Conservation (phyloP, 129 eudicot species). For the Escallonia rubra region DNA sequence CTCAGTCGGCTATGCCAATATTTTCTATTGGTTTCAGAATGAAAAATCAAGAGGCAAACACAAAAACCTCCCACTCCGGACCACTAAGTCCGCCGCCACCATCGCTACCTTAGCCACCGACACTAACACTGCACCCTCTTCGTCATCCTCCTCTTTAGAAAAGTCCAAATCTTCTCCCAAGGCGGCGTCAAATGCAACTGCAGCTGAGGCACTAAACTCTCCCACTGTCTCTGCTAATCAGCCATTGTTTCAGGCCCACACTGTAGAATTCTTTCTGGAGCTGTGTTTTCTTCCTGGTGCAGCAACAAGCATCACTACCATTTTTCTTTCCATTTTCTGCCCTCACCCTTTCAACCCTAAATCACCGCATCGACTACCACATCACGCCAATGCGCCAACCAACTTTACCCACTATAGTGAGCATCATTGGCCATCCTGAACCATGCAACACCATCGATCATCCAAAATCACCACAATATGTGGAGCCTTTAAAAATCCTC, state of each 20-base stretch:
- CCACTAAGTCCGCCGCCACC: conserved; percentile 23
- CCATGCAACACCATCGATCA: too few relatives aligned
- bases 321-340: conserved; percentile 28
- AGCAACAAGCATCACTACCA: conserved; percentile 31
- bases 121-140: conserved; percentile 27
- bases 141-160: conserved; percentile 69
- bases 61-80: conserved; percentile 58
- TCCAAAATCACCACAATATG: too few relatives aligned
- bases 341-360: too few relatives aligned
- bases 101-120: neutral
- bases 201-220: conserved; percentile 34
- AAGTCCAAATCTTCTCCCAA: conserved; percentile 37
- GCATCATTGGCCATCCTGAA: too few relatives aligned
- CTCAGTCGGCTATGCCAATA: conserved; percentile 95
- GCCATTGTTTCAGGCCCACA: conserved; percentile 29
- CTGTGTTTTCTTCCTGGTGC: conserved; percentile 44
- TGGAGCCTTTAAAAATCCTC: too few relatives aligned
- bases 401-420: too few relatives aligned
- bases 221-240: conserved; percentile 82
- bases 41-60: conserved; percentile 85
- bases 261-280: conserved; percentile 43
- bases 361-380: too few relatives aligned
- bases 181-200: neutral
- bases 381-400: too few relatives aligned
- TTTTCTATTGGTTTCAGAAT: conserved; percentile 96